A percentile compares a stretch with the other conserved stretches of the same genome.
Conservation (phyloP, 2,329 filamentous ascomycete species). For the Coniella vitis region DNA sequence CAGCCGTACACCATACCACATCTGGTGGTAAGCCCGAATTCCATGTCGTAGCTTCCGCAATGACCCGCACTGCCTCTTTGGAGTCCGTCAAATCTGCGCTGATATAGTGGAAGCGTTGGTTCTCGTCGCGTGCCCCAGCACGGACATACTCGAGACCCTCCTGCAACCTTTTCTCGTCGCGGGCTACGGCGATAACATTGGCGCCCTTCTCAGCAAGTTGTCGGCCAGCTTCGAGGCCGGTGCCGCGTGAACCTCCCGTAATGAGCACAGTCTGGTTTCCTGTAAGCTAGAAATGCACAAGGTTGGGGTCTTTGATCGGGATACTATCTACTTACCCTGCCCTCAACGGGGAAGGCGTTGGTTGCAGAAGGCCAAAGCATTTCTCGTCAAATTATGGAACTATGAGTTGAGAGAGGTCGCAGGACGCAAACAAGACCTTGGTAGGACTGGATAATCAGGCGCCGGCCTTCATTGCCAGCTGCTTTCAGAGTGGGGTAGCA, state of each 20-base stretch:
- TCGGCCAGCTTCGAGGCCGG: constrained; percentile 71
- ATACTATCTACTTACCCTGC: no score
- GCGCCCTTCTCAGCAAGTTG: constrained; percentile 78
- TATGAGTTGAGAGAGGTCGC: no score
- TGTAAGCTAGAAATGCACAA: no score
- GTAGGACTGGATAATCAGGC: no score
- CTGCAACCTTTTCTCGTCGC: constrained; percentile 68
- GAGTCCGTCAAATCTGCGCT: constrained; percentile 56
- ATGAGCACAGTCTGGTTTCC: constrained; percentile 89
- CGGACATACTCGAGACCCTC: constrained; percentile 43
- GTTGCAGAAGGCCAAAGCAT: no score
- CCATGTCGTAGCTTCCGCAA: constrained; percentile 55
- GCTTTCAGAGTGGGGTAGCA: no score
- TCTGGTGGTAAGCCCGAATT: constrained; percentile 56
- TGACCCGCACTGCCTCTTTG: constrained; percentile 48
- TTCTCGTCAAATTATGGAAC: no score
- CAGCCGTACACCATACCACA: constrained; percentile 61
- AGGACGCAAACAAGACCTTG: no score
- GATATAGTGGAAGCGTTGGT: constrained; percentile 58
- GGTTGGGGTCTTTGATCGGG: no score
- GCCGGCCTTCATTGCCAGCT: no score
- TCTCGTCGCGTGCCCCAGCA: constrained; percentile 25
- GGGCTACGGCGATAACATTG: constrained; percentile 77
- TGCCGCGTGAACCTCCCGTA: constrained; percentile 87
- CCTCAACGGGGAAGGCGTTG: no score